Evolutionary conservation across 768 basidiomycete species (phyloP), one percentile per base, ranked within the genome.

Genomic region (Hygrophorus pudorinus): DNA sequence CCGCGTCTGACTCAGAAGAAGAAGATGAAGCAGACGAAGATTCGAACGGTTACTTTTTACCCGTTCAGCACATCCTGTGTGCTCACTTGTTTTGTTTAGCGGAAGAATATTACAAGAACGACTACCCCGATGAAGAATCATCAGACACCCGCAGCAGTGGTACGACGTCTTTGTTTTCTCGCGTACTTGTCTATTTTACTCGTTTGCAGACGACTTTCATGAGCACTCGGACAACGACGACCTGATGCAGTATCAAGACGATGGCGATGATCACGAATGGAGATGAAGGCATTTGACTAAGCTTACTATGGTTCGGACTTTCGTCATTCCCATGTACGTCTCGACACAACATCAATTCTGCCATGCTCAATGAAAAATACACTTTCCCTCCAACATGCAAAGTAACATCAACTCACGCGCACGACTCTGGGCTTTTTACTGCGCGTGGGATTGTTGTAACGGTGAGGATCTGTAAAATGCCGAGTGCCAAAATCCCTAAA

Each of bases 61-160:
- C 8, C 21, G 29, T 36, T 48, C 14, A 16, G 34, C 1, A 14
- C 8, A n/a, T 38, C 12, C 11, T 35, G 29, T 43, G 29, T 33
- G 36, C 24, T 45, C 38, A 48, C 32, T 38, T 5, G 12, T 27
- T 38, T 17, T 33, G 42, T 6, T 4, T 52, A 87, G 85, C 80
- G 13, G 85, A 89, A 59, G 85, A 85, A 50, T 86, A 80, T 54
- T 87, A 86, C 61, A 85, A 76, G 53, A 89, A 89, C 47, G 85
- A 89, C 55, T 89, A 89, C 51, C 85, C 85, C 4, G 84, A 86
- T 20, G 85, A 81, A 39, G 77, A 68, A 18, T 62, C 65, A 8
- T 56, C 63, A 2, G 65, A 65, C 17, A 64, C 59, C 13, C 63
- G 66, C 27, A 62, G 60, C 33, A 70, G 65, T 55, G 68, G 66